Base-by-base conservation (phyloP, 2,329 filamentous ascomycete genomes). In the Aspergillus cejpii region DNA sequence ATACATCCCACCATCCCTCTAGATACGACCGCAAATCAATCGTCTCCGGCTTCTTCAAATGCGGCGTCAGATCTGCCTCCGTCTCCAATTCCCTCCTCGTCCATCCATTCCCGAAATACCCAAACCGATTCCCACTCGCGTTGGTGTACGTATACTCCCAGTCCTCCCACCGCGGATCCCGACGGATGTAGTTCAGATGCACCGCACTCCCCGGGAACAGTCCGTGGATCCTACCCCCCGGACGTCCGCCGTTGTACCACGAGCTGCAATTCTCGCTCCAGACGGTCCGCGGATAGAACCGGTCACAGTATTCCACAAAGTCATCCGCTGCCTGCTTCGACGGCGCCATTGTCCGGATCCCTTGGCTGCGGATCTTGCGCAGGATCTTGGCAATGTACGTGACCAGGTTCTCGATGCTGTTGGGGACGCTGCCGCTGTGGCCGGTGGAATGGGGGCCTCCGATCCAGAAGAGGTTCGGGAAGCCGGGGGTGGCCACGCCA, bases 121-220 rank as follows among this genome's bases (percentile, higher is more conserved):
- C 59, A 54, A 65, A 63, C 12, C 67, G 56, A 55, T 78, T 77
- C 6, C 64, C 67, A 48, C 62, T 65, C 0, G 60, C 59, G 33
- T 68, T 66, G 28, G 67, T 56, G 44, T 74, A 72, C 2, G 69
- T 71, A 55, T 76, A 80, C 46, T 78, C 75, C 64, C 69, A 80
- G 51, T 81, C 78, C 55, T 81, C 78, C 76, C 77, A 80, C 5
- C 77, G 62, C 1, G 77, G 77, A 34, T 76, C 72, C n/a, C 59
- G 67, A 19, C 79, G 70, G 6, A 83, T 71, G 11, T 78, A 72
- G 2, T 80, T 81, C 24, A 80, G 66, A 53, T 84, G 80, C 0
- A 76, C 70, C 1, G 81, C 81, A 52, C 79, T 84, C 0, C 83
- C 83, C 0, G 84, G 84, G 77, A 83, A 88, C 5, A 85, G 59